These are phyloP conservation scores for Yueomyces sp. DNA, from an alignment of 805 yeast genomes.

Conservation along the genomic window DNA sequence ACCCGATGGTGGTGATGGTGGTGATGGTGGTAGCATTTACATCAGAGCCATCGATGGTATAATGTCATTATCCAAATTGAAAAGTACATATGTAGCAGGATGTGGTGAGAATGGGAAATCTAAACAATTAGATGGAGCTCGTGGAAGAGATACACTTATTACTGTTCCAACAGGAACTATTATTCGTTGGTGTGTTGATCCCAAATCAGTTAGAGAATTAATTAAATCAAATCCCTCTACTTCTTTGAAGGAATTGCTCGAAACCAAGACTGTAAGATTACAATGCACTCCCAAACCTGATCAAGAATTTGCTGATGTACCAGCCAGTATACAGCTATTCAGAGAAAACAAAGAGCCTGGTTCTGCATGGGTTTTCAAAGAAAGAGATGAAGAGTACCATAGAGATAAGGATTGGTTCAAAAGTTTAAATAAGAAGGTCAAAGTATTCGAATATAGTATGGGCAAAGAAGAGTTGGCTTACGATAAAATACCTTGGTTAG, in stretches of 20 bases:
- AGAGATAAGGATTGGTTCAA: constrained; percentile 50
- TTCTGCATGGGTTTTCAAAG: constrained; percentile 82
- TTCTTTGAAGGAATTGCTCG: constrained; percentile 14
- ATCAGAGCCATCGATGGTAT: constrained; percentile 67
- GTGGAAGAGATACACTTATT: constrained; percentile 65
- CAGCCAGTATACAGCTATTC: constrained; percentile 41
- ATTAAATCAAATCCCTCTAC: constrained; percentile 8
- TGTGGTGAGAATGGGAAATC: constrained; percentile 62
- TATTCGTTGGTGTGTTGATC: constrained; percentile 74
- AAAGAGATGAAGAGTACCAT: constrained; percentile 61
- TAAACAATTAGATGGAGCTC: constrained; percentile 74
- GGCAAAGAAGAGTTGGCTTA: constrained; percentile 41
- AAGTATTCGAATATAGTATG: constrained; percentile 45
- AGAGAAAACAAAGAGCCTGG: constrained; percentile 57
- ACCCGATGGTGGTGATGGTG: constrained; percentile 99
- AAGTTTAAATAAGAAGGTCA: constrained; percentile 50
- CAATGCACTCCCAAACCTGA: constrained; percentile 26
- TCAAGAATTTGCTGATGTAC: constrained; percentile 12
- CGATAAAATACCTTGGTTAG: constrained; percentile 72
- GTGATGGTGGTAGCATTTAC: constrained; percentile 78
- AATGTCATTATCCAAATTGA: constrained; percentile 56
- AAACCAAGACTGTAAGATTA: constrained; percentile 13
- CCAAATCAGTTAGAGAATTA: constrained; percentile 30
- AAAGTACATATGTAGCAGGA: constrained; percentile 54
- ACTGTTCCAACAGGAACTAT: constrained; percentile 90